Evolutionary conservation across 768 basidiomycete genomes (phyloP), one percentile per base, ranked within the genome.

Genomic region (Kwoniella shandongensis): DNA sequence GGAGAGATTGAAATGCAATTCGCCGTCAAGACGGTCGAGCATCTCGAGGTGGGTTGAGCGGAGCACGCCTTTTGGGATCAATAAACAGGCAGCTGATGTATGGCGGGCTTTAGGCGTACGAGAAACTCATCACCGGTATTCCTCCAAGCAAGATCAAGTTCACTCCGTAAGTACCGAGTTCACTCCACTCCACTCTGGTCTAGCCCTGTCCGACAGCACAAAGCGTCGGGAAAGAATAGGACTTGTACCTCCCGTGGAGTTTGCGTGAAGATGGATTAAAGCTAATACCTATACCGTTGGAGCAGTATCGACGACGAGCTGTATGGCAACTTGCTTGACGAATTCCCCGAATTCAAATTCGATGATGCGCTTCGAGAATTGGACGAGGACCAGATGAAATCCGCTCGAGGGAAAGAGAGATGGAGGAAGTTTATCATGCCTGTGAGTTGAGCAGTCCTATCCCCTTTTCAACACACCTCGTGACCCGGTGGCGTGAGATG

Each of bases 1-100:
- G 79, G 84, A 61, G 91, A 97, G 84, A 94, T 99, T 61, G 94
- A 97, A 80, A 93, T 92, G 82, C 92, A 96, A 87, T 91, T 92
- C 74, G 90, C 90, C 23, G 94, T 99, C 54, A 90, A 87, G 76
- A 90, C 91, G 12, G 92, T 98, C 49, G 93, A 99, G 75, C 91
- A 98, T 65, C 90, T 93, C 42, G 90, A 94, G 81, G 91, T 89
- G 49, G 60, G 83, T 57, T 18, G n/a, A n/a, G n/a, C n/a, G n/a
- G n/a, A n/a, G n/a, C n/a, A n/a, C n/a, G n/a, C n/a, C n/a, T n/a
- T n/a, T n/a, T n/a, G n/a, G n/a, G n/a, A n/a, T n/a, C n/a, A n/a
- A n/a, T n/a, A n/a, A n/a, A n/a, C n/a, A n/a, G n/a, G n/a, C n/a
- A n/a, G 26, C 45, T 46, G 32, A 54, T 18, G 44, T 23, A 22